A percentile compares a stretch with the other conserved stretches of the same genome.
Evolutionary conservation across 306 rosid species (phyloP).

Genomic region (Oxytropis ochrocephala): DNA sequence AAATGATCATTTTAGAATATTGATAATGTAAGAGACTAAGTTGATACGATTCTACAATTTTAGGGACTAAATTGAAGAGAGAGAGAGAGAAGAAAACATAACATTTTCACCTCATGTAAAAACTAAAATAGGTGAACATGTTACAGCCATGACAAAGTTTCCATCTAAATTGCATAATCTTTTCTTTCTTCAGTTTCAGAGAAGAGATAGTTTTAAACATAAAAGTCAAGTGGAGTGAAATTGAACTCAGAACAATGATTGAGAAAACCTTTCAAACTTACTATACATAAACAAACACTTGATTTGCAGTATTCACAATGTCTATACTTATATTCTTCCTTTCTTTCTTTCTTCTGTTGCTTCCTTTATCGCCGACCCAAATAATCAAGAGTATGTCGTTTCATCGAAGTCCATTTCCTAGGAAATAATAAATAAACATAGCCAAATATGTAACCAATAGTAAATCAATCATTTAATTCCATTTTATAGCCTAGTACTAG

Average conservation of each 20-base stretch:
- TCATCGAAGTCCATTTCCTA: conserved; percentile 93
- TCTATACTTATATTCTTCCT: conserved; percentile 22
- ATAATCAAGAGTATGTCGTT: conserved; percentile 46
- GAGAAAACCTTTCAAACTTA: conserved; percentile 34
- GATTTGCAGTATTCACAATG: conserved; percentile 46
- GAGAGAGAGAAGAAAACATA: not conserved
- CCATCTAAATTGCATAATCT: conserved; percentile 14
- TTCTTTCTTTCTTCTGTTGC: conserved; percentile 29
- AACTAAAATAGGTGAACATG: not conserved
- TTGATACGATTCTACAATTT: no score
- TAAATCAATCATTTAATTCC: not conserved
- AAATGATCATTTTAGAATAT: no score
- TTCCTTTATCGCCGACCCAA: conserved; percentile 47
- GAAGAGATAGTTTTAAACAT: not conserved
- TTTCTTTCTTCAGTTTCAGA: not conserved
- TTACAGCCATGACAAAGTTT: conserved; percentile 14
- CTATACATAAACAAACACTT: conserved; percentile 39
- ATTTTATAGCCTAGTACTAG: not conserved
- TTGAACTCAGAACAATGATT: conserved; percentile 37
- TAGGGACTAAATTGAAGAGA: no score
- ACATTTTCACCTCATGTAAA: not conserved
- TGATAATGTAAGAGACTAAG: no score
- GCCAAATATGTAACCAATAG: conserved; percentile 4
- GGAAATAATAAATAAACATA: not conserved
- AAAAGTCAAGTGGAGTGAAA: not conserved